Percentiles rank a stretch among this genome's conserved stretches.
phyloP scores from a whole-genome alignment of 176 grass and related monocot genomes.

The Triticum aestivum region DNA sequence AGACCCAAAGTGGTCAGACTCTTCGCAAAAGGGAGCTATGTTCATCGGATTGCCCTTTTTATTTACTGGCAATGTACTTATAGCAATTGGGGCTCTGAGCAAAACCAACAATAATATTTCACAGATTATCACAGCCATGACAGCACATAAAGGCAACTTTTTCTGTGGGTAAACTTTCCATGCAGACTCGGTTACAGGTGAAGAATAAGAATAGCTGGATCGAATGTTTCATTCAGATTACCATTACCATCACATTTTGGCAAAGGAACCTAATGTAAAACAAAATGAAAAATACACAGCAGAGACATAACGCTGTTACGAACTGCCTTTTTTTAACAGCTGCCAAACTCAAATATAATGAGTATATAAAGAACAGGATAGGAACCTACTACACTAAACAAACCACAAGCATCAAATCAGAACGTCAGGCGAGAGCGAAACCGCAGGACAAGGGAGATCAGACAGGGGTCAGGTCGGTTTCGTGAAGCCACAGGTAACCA shows the following conservation, averaged over 20 bases:
- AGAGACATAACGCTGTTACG: background rate
- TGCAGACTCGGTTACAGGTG: background rate
- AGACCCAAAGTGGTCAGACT: too few relatives aligned
- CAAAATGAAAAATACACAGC: background rate
- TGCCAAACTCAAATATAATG: conserved; percentile 2
- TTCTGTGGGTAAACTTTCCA: background rate
- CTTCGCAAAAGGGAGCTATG: too few relatives aligned
- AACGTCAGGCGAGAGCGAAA: background rate
- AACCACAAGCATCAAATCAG: conserved; percentile 21
- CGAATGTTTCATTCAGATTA: background rate
- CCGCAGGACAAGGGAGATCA: background rate
- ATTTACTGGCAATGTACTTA: background rate
- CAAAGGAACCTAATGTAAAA: background rate
- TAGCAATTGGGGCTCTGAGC: background rate
- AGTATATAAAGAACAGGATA: background rate
- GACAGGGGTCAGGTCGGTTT: background rate
- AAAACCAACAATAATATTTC: background rate
- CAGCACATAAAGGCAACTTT: background rate
- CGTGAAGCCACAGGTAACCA: background rate
- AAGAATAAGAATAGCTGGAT: background rate
- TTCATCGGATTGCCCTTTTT: too few relatives aligned
- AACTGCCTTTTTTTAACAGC: conserved; percentile 1
- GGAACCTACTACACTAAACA: conserved; percentile 20
- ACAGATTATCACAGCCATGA: background rate
- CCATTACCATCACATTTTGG: background rate